Conservation (phyloP, 768 basidiomycete species). For the Pleurotus djamor region DNA sequence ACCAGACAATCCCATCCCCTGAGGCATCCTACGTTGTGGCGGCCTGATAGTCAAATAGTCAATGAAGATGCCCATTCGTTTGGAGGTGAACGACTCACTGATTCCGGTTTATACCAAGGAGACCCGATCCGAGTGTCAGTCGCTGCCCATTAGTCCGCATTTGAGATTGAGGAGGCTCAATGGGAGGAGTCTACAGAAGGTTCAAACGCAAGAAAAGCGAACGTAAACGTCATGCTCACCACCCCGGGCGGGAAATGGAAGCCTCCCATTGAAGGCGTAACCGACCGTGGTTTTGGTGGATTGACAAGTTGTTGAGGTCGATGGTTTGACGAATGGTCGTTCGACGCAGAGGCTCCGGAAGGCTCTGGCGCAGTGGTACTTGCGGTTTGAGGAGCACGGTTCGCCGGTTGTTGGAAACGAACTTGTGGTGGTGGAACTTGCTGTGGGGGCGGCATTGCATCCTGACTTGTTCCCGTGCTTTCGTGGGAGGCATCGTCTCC, state of each 20-base stretch:
- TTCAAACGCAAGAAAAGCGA: not conserved
- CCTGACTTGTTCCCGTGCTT: not conserved
- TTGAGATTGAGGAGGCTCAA: constrained; percentile 5
- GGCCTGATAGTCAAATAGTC: not conserved
- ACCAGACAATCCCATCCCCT: not conserved
- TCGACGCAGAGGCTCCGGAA: not conserved
- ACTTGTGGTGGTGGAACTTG: not conserved
- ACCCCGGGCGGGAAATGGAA: constrained; percentile 47
- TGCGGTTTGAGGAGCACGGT: not conserved
- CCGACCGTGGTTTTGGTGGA: constrained; percentile 16
- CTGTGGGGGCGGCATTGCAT: not conserved
- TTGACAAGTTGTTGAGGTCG: not conserved
- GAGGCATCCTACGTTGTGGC: constrained; percentile 21
- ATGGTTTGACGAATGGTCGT: not conserved
- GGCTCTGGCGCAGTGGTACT: not conserved
- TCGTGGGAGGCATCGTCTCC: not conserved
- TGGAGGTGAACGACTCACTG: not conserved
- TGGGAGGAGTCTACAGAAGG: constrained; percentile 8
- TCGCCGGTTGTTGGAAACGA: not conserved
- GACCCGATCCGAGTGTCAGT: constrained; percentile 3
- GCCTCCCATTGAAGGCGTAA: constrained; percentile 41
- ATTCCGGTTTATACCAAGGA: not conserved
- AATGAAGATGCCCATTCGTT: not conserved
- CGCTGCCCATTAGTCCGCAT: constrained; percentile 1
- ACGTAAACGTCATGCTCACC: constrained; percentile 24